These are phyloP conservation scores for Tetrahymena thermophila DNA, from an alignment of 73 alveolate genomes.

Conservation along the genomic window DNA sequence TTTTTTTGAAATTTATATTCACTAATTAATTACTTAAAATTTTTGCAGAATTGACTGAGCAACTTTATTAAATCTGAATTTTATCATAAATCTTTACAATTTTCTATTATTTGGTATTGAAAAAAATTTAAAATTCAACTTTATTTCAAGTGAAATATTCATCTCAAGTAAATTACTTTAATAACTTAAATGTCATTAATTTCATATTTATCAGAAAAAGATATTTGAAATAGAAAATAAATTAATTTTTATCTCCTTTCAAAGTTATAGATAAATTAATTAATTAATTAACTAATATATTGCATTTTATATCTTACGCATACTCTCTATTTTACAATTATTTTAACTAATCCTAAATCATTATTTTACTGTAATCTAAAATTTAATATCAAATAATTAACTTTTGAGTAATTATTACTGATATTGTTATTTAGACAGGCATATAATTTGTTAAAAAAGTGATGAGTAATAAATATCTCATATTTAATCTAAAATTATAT, in stretches of 20 bases:
- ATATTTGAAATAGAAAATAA: not conserved
- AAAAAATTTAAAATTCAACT: not conserved
- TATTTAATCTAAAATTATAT: no score
- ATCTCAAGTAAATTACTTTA: not conserved
- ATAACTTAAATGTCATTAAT: no score
- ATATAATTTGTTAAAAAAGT: no score
- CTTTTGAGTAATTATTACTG: no score
- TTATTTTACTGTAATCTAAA: no score
- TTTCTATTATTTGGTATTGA: not conserved
- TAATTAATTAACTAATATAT: no score
- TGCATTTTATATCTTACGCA: not conserved
- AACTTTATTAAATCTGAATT: not conserved
- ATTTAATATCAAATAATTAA: no score
- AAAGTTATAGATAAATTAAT: not conserved
- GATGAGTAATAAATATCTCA: no score
- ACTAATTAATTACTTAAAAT: not conserved
- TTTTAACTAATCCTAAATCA: no score
- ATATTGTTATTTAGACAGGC: no score
- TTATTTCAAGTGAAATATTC: not conserved
- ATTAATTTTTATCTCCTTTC: not conserved
- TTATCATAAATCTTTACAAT: not conserved
- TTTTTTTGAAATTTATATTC: not conserved
- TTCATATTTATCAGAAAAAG: not conserved
- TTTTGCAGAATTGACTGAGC: not conserved
- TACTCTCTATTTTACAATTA: no score